Base-by-base conservation (phyloP, 2,329 filamentous ascomycete genomes). In the Escovopsis weberi region DNA sequence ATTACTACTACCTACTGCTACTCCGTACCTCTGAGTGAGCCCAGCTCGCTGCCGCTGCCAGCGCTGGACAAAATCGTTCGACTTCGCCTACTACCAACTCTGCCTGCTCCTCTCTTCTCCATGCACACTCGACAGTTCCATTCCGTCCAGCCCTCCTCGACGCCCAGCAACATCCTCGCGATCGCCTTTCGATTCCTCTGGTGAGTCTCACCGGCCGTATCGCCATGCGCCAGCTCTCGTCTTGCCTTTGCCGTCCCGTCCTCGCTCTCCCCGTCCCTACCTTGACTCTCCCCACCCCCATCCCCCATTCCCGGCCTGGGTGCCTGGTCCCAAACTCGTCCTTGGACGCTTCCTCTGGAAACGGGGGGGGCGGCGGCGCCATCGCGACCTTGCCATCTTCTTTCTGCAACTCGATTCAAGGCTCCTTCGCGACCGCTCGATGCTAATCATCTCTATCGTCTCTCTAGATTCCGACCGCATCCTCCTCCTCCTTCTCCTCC, bases 61-160 rank as follows among this genome's bases (percentile, higher is more conserved):
- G 52, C 56, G 23, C 23, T 23, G 23, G 59, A 60, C 61, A 62
- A 64, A 63, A 46, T 63, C 59, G 54, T 58, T 58, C 55, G 55
- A 59, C 60, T 54, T 62, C 55, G 50, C 53, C 55, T 53, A 52
- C 55, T 59, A 23, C 23, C 23, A 23, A 23, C 23, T 23, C 23
- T 9, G 28, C 28, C 28, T 47, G 47, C 52, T 64, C 62, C 62
- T 65, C 62, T 64, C 64, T 64, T 65, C 62, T 59, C 58, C 59
- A 59, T 62, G 55, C 61, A 63, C 62, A 61, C 23, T 23, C 23
- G 23, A 23, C 6, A 23, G 2, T 23, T 23, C 23, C 28, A 9
- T 9, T 32, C 28, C 59, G 57, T 54, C 57, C 59, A 56, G 53
- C 54, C 58, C 53, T 53, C 53, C 55, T 54, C 47, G 50, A 54